Evolutionary conservation across 208 protist species (phyloP).

Genomic region (Crithidia bombi): DNA sequence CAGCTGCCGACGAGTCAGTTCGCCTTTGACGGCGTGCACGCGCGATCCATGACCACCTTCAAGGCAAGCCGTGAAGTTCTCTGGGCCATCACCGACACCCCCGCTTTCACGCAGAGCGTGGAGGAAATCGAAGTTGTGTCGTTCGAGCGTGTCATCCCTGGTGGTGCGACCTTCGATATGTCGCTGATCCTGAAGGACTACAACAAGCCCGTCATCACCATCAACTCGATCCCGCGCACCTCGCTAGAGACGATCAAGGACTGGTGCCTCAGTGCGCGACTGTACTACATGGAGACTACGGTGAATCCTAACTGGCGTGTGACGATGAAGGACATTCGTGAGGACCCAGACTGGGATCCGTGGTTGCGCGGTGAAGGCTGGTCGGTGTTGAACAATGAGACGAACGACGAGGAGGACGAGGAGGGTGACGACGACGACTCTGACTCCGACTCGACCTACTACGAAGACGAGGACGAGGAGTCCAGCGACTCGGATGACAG

Average conservation of each 20-base stretch:
- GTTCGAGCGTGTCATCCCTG: conserved; percentile 93
- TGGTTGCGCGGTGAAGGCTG: conserved; percentile 75
- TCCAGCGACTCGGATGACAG: conserved; percentile 60
- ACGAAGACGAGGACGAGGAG: conserved; percentile 82
- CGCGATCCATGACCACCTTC: conserved; percentile 77
- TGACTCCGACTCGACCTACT: conserved; percentile 80
- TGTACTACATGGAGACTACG: conserved; percentile 88
- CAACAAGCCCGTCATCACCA: conserved; percentile 66
- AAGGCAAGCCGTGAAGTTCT: conserved; percentile 80
- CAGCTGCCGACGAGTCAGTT: conserved; percentile 85
- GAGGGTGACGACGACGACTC: conserved; percentile 66
- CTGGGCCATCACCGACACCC: conserved; percentile 86
- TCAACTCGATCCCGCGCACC: conserved; percentile 62
- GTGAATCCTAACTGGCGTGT: conserved; percentile 84
- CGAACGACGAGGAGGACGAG: conserved; percentile 89
- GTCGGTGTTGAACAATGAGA: conserved; percentile 72
- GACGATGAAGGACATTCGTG: conserved; percentile 85
- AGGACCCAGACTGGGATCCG: conserved; percentile 87
- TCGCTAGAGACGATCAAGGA: conserved; percentile 78
- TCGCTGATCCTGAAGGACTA: conserved; percentile 98
- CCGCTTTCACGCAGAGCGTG: conserved; percentile 94
- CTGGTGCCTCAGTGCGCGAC: conserved; percentile 72
- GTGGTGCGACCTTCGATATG: conserved; percentile 96
- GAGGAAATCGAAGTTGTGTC: conserved; percentile 95
- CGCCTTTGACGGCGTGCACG: conserved; percentile 84